A percentile compares a stretch with the other conserved stretches of the same genome.
Evolutionary conservation across 75 land plant species (phyloP).

Genomic region (Azolla pinnata): DNA sequence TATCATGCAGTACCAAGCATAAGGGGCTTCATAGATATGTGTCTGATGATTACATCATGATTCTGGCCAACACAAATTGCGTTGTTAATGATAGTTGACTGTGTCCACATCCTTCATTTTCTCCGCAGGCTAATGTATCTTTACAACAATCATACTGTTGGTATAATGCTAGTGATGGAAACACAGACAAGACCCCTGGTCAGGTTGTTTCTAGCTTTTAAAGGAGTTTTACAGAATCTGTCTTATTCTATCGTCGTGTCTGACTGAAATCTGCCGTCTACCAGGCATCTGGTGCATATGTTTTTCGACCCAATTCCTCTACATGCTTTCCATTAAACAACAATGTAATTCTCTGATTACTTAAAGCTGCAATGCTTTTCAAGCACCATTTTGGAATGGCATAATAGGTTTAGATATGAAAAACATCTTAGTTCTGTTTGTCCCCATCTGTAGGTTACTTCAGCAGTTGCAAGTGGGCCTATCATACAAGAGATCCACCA

Average conservation of each 20-base stretch:
- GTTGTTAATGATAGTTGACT: too few relatives aligned
- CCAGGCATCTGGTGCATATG: slow-evolving; percentile 90
- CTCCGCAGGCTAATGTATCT: not conserved
- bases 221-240: not conserved
- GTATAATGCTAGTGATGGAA: slow-evolving; percentile 57
- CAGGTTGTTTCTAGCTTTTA: slow-evolving; percentile 16
- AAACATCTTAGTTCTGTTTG: not conserved
- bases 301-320: slow-evolving; percentile 64
- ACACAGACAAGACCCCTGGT: slow-evolving; percentile 8
- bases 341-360: not conserved
- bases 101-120: too few relatives aligned
- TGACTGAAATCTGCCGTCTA: not conserved
- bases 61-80: too few relatives aligned
- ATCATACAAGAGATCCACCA: slow-evolving; percentile 87
- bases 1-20: too few relatives aligned
- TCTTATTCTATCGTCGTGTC: not conserved
- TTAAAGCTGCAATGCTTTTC: too few relatives aligned
- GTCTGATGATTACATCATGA: too few relatives aligned
- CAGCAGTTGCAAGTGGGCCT: slow-evolving; percentile 61
- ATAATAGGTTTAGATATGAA: too few relatives aligned
- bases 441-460: slow-evolving; percentile 24
- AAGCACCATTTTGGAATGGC: too few relatives aligned
- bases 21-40: too few relatives aligned
- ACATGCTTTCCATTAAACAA: not conserved
- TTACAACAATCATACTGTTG: slow-evolving; percentile 51